A percentile compares a stretch with the other conserved stretches of the same genome.
Conservation (phyloP, 2,329 filamentous ascomycete genomes). For the Colletotrichum filicis region DNA sequence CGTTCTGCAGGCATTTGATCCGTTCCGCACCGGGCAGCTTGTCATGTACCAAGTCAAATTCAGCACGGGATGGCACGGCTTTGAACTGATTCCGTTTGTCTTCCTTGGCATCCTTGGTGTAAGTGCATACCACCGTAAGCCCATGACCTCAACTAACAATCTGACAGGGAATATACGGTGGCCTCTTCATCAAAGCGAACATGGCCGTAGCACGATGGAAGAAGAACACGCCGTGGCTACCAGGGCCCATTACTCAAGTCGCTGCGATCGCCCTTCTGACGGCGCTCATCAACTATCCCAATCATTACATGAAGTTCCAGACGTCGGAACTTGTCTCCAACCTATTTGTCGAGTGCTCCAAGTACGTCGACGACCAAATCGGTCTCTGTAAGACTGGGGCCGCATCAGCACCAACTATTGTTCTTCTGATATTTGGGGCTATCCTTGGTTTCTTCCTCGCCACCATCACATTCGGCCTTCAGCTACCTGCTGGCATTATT, state of each 20-base stretch:
- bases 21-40: slow-evolving; percentile 93
- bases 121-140: slow-evolving; percentile 37
- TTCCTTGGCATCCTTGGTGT: slow-evolving; percentile 86
- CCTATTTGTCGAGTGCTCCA: slow-evolving; percentile 90
- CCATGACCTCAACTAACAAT: slow-evolving; percentile 28
- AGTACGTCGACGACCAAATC: slow-evolving; percentile 85
- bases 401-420: slow-evolving; percentile 83
- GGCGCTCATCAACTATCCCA: slow-evolving; percentile 92
- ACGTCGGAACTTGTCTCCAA: slow-evolving; percentile 90
- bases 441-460: slow-evolving; percentile 87
- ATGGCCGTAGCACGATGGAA: slow-evolving; percentile 88
- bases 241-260: slow-evolving; percentile 83
- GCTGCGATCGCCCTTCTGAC: slow-evolving; percentile 82
- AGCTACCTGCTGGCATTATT: slow-evolving; percentile 95
- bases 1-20: slow-evolving; percentile 90
- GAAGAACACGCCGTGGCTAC: slow-evolving; percentile 71
- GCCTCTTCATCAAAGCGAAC: slow-evolving; percentile 93
- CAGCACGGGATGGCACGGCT: slow-evolving; percentile 90
- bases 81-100: slow-evolving; percentile 90
- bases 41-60: slow-evolving; percentile 97
- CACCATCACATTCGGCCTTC: slow-evolving; percentile 89
- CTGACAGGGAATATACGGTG: slow-evolving; percentile 84
- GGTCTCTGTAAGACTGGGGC: slow-evolving; percentile 90
- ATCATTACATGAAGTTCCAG: slow-evolving; percentile 95
- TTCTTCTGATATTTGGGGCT: slow-evolving; percentile 84